Percentiles rank a stretch among this genome's conserved stretches.
These are phyloP conservation scores for Candida sp. DNA, from an alignment of 1,139 yeast genomes.

Conservation along the genomic window DNA sequence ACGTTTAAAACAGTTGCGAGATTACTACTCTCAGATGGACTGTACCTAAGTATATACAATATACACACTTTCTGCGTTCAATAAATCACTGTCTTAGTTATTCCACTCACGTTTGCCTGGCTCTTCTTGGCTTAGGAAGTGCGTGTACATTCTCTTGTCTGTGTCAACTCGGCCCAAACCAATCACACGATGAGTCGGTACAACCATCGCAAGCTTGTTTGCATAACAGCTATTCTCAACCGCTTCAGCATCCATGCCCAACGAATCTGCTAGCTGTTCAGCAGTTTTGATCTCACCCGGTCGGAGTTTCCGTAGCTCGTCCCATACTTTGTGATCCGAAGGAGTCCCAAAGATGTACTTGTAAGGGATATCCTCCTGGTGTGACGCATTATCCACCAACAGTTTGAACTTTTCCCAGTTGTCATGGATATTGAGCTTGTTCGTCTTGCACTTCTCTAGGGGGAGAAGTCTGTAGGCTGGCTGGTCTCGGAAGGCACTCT, in stretches of 20 bases:
- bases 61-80: not conserved
- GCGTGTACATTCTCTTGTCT: too few relatives aligned
- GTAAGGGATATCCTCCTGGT: constrained; percentile 10
- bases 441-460: constrained; percentile 10
- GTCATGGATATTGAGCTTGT: constrained; percentile 9
- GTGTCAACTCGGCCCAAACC: constrained; percentile 1
- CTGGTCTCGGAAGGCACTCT: too few relatives aligned
- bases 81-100: not conserved
- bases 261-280: constrained; percentile 18
- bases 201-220: constrained; percentile 24
- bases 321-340: constrained; percentile 28
- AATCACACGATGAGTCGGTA: constrained; percentile 32
- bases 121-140: constrained; percentile 13
- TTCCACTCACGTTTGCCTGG: too few relatives aligned
- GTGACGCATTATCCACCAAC: constrained; percentile 17
- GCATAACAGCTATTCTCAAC: constrained; percentile 29
- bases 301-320: constrained; percentile 17
- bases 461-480: not conserved
- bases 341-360: constrained; percentile 26
- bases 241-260: constrained; percentile 22
- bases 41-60: not conserved
- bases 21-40: constrained; percentile 19
- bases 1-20: constrained; percentile 21
- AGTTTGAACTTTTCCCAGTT: constrained; percentile 17
- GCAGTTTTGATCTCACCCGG: constrained; percentile 20